Base-by-base conservation (phyloP, 148 eudicot species). In the Silene conica region DNA sequence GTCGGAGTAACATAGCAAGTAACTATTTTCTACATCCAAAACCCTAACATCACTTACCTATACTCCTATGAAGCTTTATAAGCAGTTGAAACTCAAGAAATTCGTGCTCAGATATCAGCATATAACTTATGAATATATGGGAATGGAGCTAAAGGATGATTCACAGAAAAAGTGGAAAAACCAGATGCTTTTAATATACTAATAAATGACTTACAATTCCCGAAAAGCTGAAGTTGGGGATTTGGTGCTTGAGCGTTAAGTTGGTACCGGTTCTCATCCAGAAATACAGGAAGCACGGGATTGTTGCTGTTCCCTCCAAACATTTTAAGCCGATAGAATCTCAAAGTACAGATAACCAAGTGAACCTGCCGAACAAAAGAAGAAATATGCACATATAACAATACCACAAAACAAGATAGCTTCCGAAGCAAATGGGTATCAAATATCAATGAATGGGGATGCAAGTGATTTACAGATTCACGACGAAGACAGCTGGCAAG, bases 201-300 rank as follows among this genome's bases (percentile, higher is more conserved):
- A 31, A 31, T 50, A 1, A 2, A 48, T 48, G 25, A 83, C 92
- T 83, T 78, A 89, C 92, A 71, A 66, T 85, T 92, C 68, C 89
- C 91, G 84, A 86, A 88, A 57, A 93, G 76, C 89, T 89, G 92
- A 70, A 88, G 85, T 78, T 91, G 98, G 80, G 79, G 82, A 70
- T 85, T 89, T 69, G 92, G 79, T 22, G 88, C 80, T 78, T 73
- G 88, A 18, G 86, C 70, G 63, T 85, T 86, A 70, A 85, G 89
- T 81, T 80, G 98, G 61, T 83, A 80, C 12, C 74, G 82, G 64
- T 84, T 85, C 19, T 89, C 87, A 56, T 87, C 96, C 79, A 91
- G 63, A 73, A 85, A 89, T 72, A 89, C 79, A 31, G 92, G 96
- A 80, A 84, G 78, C 9, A 83, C 76, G 52, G 84, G 73, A 64